These are phyloP conservation scores for Ogataea neopini DNA, from an alignment of 805 yeast genomes.

Conservation along the genomic window DNA sequence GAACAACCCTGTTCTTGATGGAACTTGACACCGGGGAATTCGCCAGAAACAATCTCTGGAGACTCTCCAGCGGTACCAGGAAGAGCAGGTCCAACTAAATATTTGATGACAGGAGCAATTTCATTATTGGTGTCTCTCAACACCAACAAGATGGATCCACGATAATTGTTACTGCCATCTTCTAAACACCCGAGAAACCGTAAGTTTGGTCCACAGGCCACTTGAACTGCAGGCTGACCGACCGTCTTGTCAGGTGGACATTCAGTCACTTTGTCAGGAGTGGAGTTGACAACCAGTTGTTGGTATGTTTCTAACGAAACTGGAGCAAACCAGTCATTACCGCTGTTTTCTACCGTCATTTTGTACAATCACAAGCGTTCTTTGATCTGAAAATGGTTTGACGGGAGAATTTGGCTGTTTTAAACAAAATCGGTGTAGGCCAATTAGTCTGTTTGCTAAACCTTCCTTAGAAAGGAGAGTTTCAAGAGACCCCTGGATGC, in stretches of 20 bases:
- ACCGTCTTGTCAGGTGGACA: constrained; percentile 28
- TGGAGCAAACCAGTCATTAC: constrained; percentile 31
- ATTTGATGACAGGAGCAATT: constrained; percentile 33
- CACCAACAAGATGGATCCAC: constrained; percentile 71
- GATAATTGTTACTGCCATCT: constrained; percentile 48
- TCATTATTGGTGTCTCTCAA: constrained; percentile 41
- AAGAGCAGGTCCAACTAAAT: constrained; percentile 39
- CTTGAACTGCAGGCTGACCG: constrained; percentile 38
- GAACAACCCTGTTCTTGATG: constrained; percentile 45
- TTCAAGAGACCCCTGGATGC: too few relatives aligned
- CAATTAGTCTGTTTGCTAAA: background rate
- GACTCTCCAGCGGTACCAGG: constrained; percentile 9
- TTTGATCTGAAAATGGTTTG: background rate
- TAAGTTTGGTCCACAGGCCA: constrained; percentile 77
- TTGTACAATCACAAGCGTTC: background rate
- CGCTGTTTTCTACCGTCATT: constrained; percentile 17
- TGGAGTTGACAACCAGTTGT: constrained; percentile 19
- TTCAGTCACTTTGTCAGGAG: constrained; percentile 22
- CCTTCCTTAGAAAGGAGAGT: background rate
- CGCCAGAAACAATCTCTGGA: constrained; percentile 36
- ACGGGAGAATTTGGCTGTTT: too few relatives aligned
- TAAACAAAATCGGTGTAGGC: background rate
- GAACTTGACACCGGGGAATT: constrained; percentile 47
- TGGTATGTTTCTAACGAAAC: constrained; percentile 30
- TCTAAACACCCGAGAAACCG: constrained; percentile 67